These are phyloP conservation scores for Silene vulgaris DNA, from an alignment of 179 eudicot species.

Conservation along the genomic window DNA sequence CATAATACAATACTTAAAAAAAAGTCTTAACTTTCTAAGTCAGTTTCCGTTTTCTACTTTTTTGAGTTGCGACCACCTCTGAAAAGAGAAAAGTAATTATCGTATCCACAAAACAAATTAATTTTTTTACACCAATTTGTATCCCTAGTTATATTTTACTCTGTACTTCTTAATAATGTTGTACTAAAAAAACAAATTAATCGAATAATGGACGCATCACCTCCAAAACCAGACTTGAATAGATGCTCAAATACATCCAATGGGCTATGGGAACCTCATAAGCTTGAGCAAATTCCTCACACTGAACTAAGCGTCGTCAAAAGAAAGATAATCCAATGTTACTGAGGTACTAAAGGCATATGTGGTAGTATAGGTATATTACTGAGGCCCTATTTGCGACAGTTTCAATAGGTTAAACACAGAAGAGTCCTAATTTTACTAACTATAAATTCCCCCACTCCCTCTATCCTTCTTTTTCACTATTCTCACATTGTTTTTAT, in stretches of 20 bases:
- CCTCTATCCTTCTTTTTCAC: too few relatives aligned
- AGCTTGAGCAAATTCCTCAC: slow-evolving; percentile 34
- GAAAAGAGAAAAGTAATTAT: background rate
- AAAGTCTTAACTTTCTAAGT: slow-evolving; percentile 58
- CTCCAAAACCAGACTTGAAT: slow-evolving; percentile 28
- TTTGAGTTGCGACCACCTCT: too few relatives aligned
- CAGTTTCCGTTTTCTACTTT: slow-evolving; percentile 60
- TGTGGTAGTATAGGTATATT: too few relatives aligned
- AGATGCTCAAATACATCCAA: slow-evolving; percentile 33
- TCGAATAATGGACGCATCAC: slow-evolving; percentile 7
- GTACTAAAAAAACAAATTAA: background rate
- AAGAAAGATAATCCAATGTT: background rate
- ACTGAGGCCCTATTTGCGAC: too few relatives aligned
- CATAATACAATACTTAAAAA: slow-evolving; percentile 4
- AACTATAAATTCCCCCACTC: too few relatives aligned
- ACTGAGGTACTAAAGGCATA: too few relatives aligned
- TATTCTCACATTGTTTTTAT: too few relatives aligned
- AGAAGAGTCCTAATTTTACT: too few relatives aligned
- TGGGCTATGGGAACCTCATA: slow-evolving; percentile 35
- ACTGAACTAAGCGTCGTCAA: slow-evolving; percentile 21
- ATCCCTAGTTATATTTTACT: background rate
- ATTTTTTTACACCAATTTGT: background rate
- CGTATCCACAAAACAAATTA: background rate
- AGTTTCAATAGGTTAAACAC: too few relatives aligned
- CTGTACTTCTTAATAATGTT: background rate